These are phyloP conservation scores for Stemphylium vesicarium DNA, from an alignment of 2,329 filamentous ascomycete species.

Conservation along the genomic window DNA sequence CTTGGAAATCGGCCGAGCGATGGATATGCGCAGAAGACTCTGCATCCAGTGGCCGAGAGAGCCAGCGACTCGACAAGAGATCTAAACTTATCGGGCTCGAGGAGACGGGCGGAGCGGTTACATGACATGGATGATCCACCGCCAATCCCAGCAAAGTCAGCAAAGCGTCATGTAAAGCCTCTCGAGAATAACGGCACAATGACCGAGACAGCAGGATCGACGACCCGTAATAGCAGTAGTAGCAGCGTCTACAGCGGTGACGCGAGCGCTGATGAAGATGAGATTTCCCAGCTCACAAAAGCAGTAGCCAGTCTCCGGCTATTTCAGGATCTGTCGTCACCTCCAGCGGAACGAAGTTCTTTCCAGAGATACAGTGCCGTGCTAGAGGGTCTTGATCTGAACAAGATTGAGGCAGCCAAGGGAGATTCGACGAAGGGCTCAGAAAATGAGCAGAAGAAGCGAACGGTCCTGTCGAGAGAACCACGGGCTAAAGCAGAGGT, in stretches of 20 bases:
- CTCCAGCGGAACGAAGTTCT: background rate
- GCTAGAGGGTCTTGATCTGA: constrained; percentile 4
- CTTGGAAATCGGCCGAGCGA: background rate
- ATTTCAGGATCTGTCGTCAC: background rate
- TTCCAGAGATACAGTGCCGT: constrained; percentile 8
- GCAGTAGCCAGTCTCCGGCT: background rate
- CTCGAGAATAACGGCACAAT: too few species aligned
- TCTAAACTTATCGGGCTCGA: background rate
- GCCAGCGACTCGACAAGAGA: too few species aligned
- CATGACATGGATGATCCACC: too few species aligned
- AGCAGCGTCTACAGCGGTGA: background rate
- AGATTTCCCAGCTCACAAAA: background rate
- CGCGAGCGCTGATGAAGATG: background rate
- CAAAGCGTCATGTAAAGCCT: too few species aligned
- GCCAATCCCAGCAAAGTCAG: too few species aligned
- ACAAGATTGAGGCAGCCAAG: background rate
- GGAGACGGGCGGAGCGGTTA: too few species aligned
- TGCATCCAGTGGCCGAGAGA: too few species aligned
- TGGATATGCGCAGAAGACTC: too few species aligned
- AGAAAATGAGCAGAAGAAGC: background rate
- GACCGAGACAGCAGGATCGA: too few species aligned
- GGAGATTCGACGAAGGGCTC: background rate
- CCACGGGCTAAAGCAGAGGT: background rate
- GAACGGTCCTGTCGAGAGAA: background rate
- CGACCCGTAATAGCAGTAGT: background rate